phyloP scores from a whole-genome alignment of 768 basidiomycete genomes.

The Auriscalpium vulgare region DNA sequence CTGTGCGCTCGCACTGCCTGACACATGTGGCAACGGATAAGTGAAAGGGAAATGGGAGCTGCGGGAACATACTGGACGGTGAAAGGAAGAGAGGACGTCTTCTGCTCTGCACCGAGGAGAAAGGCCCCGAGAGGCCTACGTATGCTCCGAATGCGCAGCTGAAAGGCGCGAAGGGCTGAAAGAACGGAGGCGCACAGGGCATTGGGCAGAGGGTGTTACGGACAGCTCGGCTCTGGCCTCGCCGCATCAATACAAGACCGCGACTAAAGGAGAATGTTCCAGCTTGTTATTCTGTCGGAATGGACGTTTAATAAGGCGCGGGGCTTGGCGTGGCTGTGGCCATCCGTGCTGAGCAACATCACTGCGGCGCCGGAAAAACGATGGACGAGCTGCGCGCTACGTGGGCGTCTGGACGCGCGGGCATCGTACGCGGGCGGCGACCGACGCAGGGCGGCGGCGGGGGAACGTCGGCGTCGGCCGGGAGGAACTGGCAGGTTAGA shows the following conservation, averaged over 20 bases:
- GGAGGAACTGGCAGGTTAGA: not conserved
- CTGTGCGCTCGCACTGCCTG: too few relatives aligned
- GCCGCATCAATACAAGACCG: not conserved
- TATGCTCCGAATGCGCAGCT: too few relatives aligned
- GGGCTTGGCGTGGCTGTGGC: not conserved
- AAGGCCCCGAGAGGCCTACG: too few relatives aligned
- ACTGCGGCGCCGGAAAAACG: too few relatives aligned
- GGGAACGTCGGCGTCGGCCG: not conserved
- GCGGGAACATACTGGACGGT: too few relatives aligned
- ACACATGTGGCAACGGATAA: too few relatives aligned
- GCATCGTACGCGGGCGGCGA: too few relatives aligned
- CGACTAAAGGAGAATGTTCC: not conserved
- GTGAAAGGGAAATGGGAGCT: too few relatives aligned
- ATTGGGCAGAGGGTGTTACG: constrained; percentile 7
- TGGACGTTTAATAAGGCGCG: not conserved
- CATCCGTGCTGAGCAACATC: not conserved
- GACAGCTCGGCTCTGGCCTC: not conserved
- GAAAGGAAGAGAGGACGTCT: too few relatives aligned
- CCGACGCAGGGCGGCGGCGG: not conserved
- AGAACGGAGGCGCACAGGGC: constrained; percentile 12
- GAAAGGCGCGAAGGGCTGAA: not conserved
- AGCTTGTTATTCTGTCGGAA: not conserved
- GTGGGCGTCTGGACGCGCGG: too few relatives aligned
- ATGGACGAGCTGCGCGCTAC: too few relatives aligned
- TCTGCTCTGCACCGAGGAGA: too few relatives aligned